Base-by-base conservation (phyloP, 345 rosid species). In the Salix caprea region DNA sequence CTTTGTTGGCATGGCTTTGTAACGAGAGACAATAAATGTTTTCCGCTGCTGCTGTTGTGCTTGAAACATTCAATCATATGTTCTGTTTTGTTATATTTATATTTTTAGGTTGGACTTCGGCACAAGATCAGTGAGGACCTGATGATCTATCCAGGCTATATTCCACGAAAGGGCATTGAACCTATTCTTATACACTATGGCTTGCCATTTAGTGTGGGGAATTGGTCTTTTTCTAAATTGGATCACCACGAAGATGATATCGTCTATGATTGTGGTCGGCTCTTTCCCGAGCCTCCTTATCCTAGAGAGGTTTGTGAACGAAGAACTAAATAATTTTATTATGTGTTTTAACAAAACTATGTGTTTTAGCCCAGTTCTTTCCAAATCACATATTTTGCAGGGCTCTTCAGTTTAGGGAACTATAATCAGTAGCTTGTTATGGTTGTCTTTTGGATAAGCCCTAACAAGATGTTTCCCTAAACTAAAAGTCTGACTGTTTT, bases 121-220 rank as follows among this genome's bases (percentile, higher is more conserved):
- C 99, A 96, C 90, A 96, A 92, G 86, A 92, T 96, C 15, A 87
- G 85, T 78, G 94, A 95, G 26, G 85, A 92, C 74, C 85, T 93
- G 88, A 96, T 96, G 99, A 88, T 96, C 78, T 96, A 94, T 81
- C 99, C 98, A 1, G 99, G 99, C 34, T 96, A 96, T 87, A 87
- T 65, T 86, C 99, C 99, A 76, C 87, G 69, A 58, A 85, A 86
- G 39, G 97, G 97, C 37, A 80, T 91, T 66, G 97, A 94, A 81
- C 99, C 99, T 23, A 70, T 96, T 85, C 97, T 94, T 76, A 81
- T 96, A 78, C 99, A 96, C 81, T 96, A 94, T 85, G 99, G 99
- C 61, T 84, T 93, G 86, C 94, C 93, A 62, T 89, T 96, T 82
- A 82, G 71, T 11, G 88, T 96, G 21, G 98, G 99, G 67, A 91